A percentile compares a stretch with the other conserved stretches of the same genome.
These are phyloP conservation scores for Coriolopsis trogii DNA, from an alignment of 1,284 basidiomycete species.

Conservation along the genomic window DNA sequence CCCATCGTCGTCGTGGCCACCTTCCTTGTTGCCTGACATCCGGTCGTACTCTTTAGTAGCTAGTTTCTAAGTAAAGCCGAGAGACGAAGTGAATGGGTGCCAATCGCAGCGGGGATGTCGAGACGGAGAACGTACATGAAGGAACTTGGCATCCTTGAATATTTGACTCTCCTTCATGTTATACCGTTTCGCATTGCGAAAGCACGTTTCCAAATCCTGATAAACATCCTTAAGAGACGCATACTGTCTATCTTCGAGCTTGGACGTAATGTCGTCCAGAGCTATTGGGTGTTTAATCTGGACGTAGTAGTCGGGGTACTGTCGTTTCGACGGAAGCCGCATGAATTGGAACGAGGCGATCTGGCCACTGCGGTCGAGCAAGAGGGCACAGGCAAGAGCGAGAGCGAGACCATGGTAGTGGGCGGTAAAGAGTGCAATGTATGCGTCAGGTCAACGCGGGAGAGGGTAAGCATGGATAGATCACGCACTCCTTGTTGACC, in stretches of 20 bases:
- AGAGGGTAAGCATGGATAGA: conserved; percentile 33
- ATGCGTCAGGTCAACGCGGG: conserved; percentile 32
- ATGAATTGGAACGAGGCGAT: conserved; percentile 75
- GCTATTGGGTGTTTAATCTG: conserved; percentile 80
- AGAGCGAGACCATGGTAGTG: conserved; percentile 11
- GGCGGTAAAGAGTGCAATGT: conserved; percentile 19
- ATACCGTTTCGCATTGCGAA: conserved; percentile 89
- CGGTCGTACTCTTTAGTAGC: conserved; percentile 64
- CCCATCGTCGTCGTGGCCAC: conserved; percentile 31
- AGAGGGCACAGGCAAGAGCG: background rate
- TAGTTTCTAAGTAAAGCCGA: no score
- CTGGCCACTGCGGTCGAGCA: conserved; percentile 55
- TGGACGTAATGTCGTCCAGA: conserved; percentile 84
- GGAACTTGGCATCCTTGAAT: conserved; percentile 79
- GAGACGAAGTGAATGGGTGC: no score
- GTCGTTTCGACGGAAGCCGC: conserved; percentile 73
- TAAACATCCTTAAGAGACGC: conserved; percentile 71
- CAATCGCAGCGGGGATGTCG: no score
- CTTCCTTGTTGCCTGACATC: conserved; percentile 48
- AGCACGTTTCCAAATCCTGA: conserved; percentile 85
- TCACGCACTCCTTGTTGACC: conserved; percentile 81
- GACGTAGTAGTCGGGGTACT: conserved; percentile 92
- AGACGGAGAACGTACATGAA: conserved; percentile 58
- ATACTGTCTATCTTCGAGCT: conserved; percentile 70
- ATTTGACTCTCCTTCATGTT: conserved; percentile 88